These are phyloP conservation scores for Verticillium dahliae DNA, from an alignment of 2,329 filamentous ascomycete genomes.

Conservation along the genomic window DNA sequence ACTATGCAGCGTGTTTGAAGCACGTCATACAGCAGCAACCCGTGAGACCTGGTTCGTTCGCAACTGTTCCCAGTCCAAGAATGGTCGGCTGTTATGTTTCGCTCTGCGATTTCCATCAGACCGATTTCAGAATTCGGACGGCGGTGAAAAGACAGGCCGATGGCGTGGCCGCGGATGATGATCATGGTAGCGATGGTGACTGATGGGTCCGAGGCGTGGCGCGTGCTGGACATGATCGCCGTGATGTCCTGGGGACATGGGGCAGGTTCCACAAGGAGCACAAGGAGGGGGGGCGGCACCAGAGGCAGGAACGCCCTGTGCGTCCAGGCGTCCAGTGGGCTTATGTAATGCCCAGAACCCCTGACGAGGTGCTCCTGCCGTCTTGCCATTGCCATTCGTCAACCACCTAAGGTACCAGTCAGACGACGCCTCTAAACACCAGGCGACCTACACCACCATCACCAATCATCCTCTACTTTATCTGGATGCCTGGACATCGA, in stretches of 20 bases:
- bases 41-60: background rate
- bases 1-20: background rate
- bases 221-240: background rate
- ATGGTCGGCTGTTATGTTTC: background rate
- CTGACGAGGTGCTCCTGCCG: no score
- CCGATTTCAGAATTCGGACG: background rate
- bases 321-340: background rate
- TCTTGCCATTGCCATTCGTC: no score
- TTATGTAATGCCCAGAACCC: no score
- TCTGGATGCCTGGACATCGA: conserved; percentile 22
- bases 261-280: background rate
- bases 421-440: background rate
- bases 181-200: background rate
- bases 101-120: background rate
- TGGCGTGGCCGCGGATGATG: no score
- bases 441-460: background rate
- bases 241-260: background rate
- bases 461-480: conserved; percentile 21
- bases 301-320: background rate
- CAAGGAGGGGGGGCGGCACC: background rate
- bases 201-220: background rate
- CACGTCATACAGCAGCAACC: background rate
- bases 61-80: background rate
- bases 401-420: background rate
- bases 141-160: background rate